A percentile compares a stretch with the other conserved stretches of the same genome.
phyloP scores from a whole-genome alignment of 257 asterid genomes.

The Verbena officinalis region DNA sequence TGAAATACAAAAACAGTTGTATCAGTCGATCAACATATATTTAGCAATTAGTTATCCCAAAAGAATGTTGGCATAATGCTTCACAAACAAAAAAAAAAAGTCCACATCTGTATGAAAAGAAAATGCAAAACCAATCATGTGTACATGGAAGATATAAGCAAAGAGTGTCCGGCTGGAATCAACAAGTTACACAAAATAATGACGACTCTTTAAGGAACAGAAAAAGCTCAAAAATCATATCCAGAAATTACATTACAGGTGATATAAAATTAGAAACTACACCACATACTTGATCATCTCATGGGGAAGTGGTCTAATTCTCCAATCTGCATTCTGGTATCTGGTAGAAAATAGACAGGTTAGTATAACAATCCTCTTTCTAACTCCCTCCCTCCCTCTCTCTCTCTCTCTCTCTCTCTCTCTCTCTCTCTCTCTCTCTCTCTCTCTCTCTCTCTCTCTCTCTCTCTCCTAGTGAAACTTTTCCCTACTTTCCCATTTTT shows the following conservation, averaged over 20 bases:
- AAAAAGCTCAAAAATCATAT: background rate
- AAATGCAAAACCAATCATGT: background rate
- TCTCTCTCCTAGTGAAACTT: no score
- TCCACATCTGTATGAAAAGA: background rate
- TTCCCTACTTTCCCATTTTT: background rate
- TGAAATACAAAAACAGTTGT: background rate
- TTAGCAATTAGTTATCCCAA: background rate
- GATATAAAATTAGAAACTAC: background rate
- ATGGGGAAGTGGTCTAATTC: constrained; percentile 87
- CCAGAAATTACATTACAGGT: background rate
- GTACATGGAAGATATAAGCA: background rate
- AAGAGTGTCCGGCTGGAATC: background rate
- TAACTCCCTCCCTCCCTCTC: no score
- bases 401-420: no score
- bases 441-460: no score
- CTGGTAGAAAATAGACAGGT: constrained; percentile 48
- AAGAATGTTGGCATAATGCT: background rate
- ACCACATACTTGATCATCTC: constrained; percentile 80
- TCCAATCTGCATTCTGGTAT: constrained; percentile 99
- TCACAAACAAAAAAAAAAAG: background rate
- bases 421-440: no score
- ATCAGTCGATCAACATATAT: background rate
- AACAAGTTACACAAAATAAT: background rate
- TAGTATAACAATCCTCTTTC: constrained; percentile 28
- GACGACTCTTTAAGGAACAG: background rate